Evolutionary conservation across 305 asterid species (phyloP).

Genomic region (Solanum aculeatissimum): DNA sequence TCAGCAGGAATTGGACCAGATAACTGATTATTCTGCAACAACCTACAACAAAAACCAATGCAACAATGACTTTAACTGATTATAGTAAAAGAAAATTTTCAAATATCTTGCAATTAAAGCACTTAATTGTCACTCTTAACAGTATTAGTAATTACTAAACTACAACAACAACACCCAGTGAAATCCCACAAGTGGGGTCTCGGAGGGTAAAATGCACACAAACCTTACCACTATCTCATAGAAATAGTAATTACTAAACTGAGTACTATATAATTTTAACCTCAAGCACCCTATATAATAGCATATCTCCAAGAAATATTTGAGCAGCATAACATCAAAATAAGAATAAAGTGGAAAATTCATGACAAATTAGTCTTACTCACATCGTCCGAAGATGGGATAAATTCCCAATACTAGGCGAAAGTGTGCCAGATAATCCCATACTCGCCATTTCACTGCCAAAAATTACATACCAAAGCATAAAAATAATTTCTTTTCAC

Average conservation of each 20-base stretch:
- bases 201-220: too few relatives aligned
- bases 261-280: not conserved
- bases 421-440: slow-evolving; percentile 75
- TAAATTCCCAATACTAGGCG: slow-evolving; percentile 73
- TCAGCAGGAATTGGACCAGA: slow-evolving; percentile 58
- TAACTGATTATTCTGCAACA: slow-evolving; percentile 64
- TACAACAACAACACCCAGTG: too few relatives aligned
- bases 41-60: slow-evolving; percentile 29
- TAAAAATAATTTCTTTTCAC: not conserved
- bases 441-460: slow-evolving; percentile 75
- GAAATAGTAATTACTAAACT: not conserved
- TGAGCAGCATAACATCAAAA: not conserved
- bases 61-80: not conserved
- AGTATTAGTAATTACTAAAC: not conserved
- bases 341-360: not conserved
- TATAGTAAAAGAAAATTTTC: not conserved
- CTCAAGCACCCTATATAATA: not conserved
- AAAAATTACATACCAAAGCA: not conserved
- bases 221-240: too few relatives aligned
- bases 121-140: not conserved
- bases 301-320: not conserved
- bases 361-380: slow-evolving; percentile 10
- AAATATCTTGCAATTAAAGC: not conserved
- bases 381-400: slow-evolving; percentile 71
- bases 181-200: too few relatives aligned